Conservation (phyloP, 1,139 yeast genomes). For the Saccharomycopsis phalli region DNA sequence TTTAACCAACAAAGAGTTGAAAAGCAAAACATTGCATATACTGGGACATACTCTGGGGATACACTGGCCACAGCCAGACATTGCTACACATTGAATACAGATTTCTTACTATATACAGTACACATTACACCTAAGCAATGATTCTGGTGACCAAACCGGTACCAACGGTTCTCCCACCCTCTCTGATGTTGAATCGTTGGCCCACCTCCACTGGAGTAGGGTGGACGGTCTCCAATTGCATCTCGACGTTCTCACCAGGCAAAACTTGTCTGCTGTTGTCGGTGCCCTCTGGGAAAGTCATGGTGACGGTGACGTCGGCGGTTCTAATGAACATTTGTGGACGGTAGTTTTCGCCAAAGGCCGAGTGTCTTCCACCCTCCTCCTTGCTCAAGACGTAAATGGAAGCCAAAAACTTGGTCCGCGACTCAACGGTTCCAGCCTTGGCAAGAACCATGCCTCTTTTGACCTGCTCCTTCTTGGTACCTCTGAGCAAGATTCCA, state of each 20-base stretch:
- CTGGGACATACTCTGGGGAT: too few relatives aligned
- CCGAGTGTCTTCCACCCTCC: slow-evolving; percentile 99
- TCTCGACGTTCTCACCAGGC: slow-evolving; percentile 98
- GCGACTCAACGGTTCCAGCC: slow-evolving; percentile 88
- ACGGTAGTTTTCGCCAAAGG: slow-evolving; percentile 94
- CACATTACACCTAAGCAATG: slow-evolving; percentile 37
- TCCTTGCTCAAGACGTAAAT: slow-evolving; percentile 88
- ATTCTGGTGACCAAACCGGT: slow-evolving; percentile 96
- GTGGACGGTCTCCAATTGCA: slow-evolving; percentile 84
- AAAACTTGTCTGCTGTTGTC: slow-evolving; percentile 85
- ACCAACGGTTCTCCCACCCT: slow-evolving; percentile 99
- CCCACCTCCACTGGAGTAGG: slow-evolving; percentile 94
- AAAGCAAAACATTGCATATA: background rate
- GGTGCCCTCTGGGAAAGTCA: slow-evolving; percentile 85
- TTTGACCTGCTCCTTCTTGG: slow-evolving; percentile 91
- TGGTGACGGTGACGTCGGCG: slow-evolving; percentile 86
- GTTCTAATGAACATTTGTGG: slow-evolving; percentile 97
- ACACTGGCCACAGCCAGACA: too few relatives aligned
- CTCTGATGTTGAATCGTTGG: slow-evolving; percentile 98
- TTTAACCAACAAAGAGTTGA: too few relatives aligned
- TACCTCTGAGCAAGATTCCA: slow-evolving; percentile 95
- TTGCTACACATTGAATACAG: too few relatives aligned
- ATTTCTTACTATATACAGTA: background rate
- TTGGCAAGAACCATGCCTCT: slow-evolving; percentile 98
- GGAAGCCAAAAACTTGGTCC: slow-evolving; percentile 90